Percentiles rank a stretch among this genome's conserved stretches.
These are phyloP conservation scores for Populus hybrid DNA, from an alignment of 441 rosid species.

Conservation along the genomic window DNA sequence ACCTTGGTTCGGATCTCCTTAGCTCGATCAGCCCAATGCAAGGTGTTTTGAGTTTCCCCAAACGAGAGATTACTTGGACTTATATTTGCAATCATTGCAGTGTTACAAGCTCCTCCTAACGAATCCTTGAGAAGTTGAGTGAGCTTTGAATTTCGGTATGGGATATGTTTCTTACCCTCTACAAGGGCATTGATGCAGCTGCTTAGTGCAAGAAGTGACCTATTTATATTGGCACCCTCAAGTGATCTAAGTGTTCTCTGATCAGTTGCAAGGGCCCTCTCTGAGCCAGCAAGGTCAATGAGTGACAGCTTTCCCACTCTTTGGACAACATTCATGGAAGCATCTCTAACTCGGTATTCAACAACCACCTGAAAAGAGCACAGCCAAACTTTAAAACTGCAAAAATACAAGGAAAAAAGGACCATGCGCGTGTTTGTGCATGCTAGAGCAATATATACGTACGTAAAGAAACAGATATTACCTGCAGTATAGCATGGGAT, in stretches of 20 bases:
- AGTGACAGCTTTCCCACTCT: conserved; percentile 83
- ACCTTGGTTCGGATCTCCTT: conserved; percentile 83
- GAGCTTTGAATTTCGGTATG: conserved; percentile 89
- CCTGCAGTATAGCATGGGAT: conserved; percentile 95
- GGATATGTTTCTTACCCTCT: conserved; percentile 93
- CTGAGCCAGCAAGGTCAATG: conserved; percentile 96
- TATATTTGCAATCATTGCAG: conserved; percentile 91
- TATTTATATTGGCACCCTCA: conserved; percentile 92
- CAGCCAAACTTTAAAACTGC: background rate
- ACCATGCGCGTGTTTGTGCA: background rate
- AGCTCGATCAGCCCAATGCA: conserved; percentile 96
- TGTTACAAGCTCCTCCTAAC: conserved; percentile 84
- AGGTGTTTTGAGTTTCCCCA: conserved; percentile 93
- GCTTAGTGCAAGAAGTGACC: conserved; percentile 90
- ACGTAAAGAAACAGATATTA: conserved; percentile 12
- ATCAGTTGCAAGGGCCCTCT: conserved; percentile 92
- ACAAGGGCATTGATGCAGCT: conserved; percentile 97
- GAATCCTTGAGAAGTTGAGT: conserved; percentile 96
- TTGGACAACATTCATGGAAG: conserved; percentile 56
- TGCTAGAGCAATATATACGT: background rate
- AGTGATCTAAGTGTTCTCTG: conserved; percentile 84
- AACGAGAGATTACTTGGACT: conserved; percentile 87
- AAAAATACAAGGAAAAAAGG: background rate
- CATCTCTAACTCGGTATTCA: conserved; percentile 69
- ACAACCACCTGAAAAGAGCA: conserved; percentile 54